phyloP scores from a whole-genome alignment of 2,329 filamentous ascomycete species.

The Penicillium frequentans region DNA sequence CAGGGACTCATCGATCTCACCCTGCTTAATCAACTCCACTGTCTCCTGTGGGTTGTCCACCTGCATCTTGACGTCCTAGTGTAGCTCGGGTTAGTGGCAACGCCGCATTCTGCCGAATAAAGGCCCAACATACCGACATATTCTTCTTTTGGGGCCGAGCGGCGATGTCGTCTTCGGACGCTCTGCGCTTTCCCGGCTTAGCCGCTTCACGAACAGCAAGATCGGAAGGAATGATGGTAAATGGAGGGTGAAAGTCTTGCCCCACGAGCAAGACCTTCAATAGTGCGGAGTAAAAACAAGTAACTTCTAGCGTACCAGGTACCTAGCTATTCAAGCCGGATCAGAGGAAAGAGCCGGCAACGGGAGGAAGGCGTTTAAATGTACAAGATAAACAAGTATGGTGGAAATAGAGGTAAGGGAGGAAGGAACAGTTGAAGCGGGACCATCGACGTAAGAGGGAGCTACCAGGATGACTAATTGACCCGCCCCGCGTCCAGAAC shows the following conservation, averaged over 20 bases:
- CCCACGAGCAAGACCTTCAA: slow-evolving; percentile 43
- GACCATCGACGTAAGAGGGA: slow-evolving; percentile 29
- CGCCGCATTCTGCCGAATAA: not conserved
- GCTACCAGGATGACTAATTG: slow-evolving; percentile 18
- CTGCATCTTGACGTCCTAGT: slow-evolving; percentile 60
- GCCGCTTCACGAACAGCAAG: slow-evolving; percentile 44
- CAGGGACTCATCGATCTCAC: slow-evolving; percentile 67
- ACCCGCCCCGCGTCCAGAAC: slow-evolving; percentile 2
- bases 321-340: slow-evolving; percentile 14
- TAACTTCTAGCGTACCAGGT: slow-evolving; percentile 29
- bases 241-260: slow-evolving; percentile 42
- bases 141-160: slow-evolving; percentile 53
- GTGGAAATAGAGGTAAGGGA: slow-evolving; percentile 17
- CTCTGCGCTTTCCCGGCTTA: slow-evolving; percentile 55
- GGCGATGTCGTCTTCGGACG: slow-evolving; percentile 48
- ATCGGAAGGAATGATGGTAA: slow-evolving; percentile 45
- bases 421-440: slow-evolving; percentile 10
- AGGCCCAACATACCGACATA: slow-evolving; percentile 47
- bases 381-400: not conserved
- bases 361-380: not conserved
- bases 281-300: slow-evolving; percentile 24
- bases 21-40: slow-evolving; percentile 61
- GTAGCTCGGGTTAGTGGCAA: slow-evolving; percentile 14
- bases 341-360: not conserved
- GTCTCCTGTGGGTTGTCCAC: slow-evolving; percentile 59